A percentile compares a stretch with the other conserved stretches of the same genome.
phyloP scores from a whole-genome alignment of 192 early-diverging fungal species.

The Gonapodya prolifera region DNA sequence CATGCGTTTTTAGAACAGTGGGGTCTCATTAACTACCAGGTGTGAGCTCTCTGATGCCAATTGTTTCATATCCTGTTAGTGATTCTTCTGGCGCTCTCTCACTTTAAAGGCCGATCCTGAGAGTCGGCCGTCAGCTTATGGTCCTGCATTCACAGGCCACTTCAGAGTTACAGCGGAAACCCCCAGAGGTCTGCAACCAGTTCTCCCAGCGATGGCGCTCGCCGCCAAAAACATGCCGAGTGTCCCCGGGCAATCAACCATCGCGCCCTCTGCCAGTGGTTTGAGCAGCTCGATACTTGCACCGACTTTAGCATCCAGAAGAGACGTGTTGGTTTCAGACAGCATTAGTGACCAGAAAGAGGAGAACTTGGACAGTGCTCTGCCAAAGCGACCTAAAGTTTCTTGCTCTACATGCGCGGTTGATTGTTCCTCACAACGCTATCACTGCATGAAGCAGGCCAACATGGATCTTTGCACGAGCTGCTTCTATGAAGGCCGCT shows the following conservation, averaged over 20 bases:
- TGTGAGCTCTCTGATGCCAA: too few relatives aligned
- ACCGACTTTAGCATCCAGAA: not conserved
- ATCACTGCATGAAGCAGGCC: constrained; percentile 57
- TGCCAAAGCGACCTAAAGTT: not conserved
- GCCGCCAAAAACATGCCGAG: not conserved
- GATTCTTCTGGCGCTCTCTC: not conserved
- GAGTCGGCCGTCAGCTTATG: constrained; percentile 75
- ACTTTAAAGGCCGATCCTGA: constrained; percentile 72
- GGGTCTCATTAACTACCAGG: constrained; percentile 98
- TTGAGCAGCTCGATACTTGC: not conserved
- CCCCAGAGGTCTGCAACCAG: constrained; percentile 80
- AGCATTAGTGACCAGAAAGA: not conserved
- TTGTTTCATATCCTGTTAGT: constrained; percentile 7
- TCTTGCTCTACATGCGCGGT: constrained; percentile 71
- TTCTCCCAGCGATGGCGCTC: constrained; percentile 29
- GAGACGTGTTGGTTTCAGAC: not conserved
- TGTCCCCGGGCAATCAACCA: not conserved
- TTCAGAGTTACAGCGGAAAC: constrained; percentile 95
- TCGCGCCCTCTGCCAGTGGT: not conserved
- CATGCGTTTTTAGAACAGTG: constrained; percentile 99
- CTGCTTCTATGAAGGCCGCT: constrained; percentile 89
- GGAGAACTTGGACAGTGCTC: not conserved
- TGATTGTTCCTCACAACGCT: constrained; percentile 64
- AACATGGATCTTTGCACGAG: constrained; percentile 66
- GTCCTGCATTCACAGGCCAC: constrained; percentile 94